phyloP scores from a whole-genome alignment of 2,329 filamentous ascomycete genomes.

The Coniochaeta pulveracea region DNA sequence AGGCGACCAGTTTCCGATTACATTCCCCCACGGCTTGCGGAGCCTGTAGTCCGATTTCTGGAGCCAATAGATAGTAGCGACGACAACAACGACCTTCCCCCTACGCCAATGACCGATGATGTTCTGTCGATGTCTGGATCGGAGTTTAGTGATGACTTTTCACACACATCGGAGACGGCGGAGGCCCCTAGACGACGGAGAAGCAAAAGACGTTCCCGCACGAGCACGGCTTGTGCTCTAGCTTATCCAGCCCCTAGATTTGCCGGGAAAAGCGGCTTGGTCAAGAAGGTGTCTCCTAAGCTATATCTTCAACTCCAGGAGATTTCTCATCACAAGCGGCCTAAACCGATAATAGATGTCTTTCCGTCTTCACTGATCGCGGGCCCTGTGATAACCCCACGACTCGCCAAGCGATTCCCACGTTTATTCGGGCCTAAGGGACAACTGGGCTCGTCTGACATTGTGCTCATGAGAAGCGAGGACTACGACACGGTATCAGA shows the following conservation, averaged over 20 bases:
- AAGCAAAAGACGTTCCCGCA: slow-evolving; percentile 25
- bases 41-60: slow-evolving; percentile 35
- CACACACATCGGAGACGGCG: neutral
- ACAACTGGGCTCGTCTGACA: slow-evolving; percentile 54
- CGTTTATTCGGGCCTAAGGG: slow-evolving; percentile 52
- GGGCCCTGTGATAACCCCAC: slow-evolving; percentile 43
- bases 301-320: slow-evolving; percentile 63
- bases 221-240: slow-evolving; percentile 53
- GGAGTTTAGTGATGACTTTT: slow-evolving; percentile 29
- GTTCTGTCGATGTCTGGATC: slow-evolving; percentile 24
- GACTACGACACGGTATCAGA: slow-evolving; percentile 38
- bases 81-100: slow-evolving; percentile 14
- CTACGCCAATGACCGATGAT: slow-evolving; percentile 33
- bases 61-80: no score
- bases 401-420: slow-evolving; percentile 48
- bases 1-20: slow-evolving; percentile 25
- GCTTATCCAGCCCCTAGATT: slow-evolving; percentile 55
- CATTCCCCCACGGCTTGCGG: slow-evolving; percentile 15
- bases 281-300: slow-evolving; percentile 56
- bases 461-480: slow-evolving; percentile 61
- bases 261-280: slow-evolving; percentile 49
- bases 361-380: slow-evolving; percentile 54
- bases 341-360: slow-evolving; percentile 61
- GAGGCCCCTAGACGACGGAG: slow-evolving; percentile 17
- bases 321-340: slow-evolving; percentile 47